Evolutionary conservation across 129 eudicot species (phyloP), one percentile per base, ranked within the genome.

Genomic region (Flaveria bidentis): DNA sequence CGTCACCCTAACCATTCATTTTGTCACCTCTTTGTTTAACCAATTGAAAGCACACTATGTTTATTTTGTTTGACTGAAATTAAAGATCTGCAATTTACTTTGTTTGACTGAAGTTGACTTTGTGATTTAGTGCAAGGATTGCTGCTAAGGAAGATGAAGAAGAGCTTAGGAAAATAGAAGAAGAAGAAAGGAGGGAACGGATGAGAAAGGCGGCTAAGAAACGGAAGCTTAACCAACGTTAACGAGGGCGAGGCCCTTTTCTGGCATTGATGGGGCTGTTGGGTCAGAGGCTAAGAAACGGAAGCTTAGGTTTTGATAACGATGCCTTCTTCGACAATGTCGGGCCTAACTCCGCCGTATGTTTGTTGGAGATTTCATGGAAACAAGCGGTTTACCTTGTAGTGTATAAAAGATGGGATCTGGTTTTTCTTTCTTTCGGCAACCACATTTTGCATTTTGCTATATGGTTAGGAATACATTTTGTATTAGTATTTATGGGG

Each of bases 81-180:
- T 52, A 20, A 20, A 20, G 22, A 20, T 20, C 0, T 63, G 69
- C 41, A 23, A 15, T 15, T 56, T 17, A 56, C 20, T 55, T 55
- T 17, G 26, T 56, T 67, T 77, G 36, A 62, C 16, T 36, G 51
- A 72, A 60, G 45, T 60, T 52, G 76, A 64, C 14, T 49, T 66
- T 78, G 80, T 58, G 67, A 9, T 78, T 16, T 83, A 93, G 96
- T 85, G 93, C 89, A 42, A 64, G 72, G 79, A 90, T 90, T 57
- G 98, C 91, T 23, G 78, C 80, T 49, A 56, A 58, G 81, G 98
- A 93, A 77, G 98, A 93, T 49, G 96, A 88, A 78, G 96, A 90
- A 86, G 90, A 93, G 75, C 85, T 75, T 16, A 85, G 81, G 10
- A 79, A 84, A 77, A 84, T 86, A 20, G 91, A 86, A 82, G 96